Percentiles rank a stretch among this genome's conserved stretches.
Evolutionary conservation across 2,329 filamentous ascomycete species (phyloP).

Genomic region (Aspergillus caelatus): DNA sequence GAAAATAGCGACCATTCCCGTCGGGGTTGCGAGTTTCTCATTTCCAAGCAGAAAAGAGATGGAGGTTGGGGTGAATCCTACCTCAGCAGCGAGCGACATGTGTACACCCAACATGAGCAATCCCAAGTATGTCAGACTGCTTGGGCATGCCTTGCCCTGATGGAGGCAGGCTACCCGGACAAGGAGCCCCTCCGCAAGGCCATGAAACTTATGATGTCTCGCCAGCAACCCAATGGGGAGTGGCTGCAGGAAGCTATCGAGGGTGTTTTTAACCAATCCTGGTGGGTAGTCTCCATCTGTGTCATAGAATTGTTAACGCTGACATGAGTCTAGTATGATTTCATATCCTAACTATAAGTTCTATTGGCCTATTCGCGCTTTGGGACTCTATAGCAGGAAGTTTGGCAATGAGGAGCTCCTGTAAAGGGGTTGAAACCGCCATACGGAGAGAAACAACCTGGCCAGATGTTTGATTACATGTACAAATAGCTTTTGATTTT

Average conservation of each 20-base stretch:
- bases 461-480: not conserved
- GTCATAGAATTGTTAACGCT: conserved; percentile 20
- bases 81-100: conserved; percentile 74
- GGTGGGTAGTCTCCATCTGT: conserved; percentile 55
- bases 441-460: not conserved
- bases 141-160: conserved; percentile 80
- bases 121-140: conserved; percentile 94
- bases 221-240: conserved; percentile 86
- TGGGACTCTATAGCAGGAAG: conserved; percentile 81
- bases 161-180: conserved; percentile 82
- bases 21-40: conserved; percentile 80
- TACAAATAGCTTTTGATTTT: not conserved
- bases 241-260: conserved; percentile 96
- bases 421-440: conserved; percentile 15
- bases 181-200: conserved; percentile 71
- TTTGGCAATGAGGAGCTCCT: conserved; percentile 67
- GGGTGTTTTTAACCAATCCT: conserved; percentile 98
- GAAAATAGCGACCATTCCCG: conserved; percentile 70
- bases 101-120: conserved; percentile 74
- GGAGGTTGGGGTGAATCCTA: conserved; percentile 98
- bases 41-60: conserved; percentile 81
- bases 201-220: conserved; percentile 77
- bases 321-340: conserved; percentile 71
- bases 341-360: conserved; percentile 99
- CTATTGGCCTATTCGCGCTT: conserved; percentile 87